Conservation (phyloP, 441 rosid genomes). For the Brassica balearica region DNA sequence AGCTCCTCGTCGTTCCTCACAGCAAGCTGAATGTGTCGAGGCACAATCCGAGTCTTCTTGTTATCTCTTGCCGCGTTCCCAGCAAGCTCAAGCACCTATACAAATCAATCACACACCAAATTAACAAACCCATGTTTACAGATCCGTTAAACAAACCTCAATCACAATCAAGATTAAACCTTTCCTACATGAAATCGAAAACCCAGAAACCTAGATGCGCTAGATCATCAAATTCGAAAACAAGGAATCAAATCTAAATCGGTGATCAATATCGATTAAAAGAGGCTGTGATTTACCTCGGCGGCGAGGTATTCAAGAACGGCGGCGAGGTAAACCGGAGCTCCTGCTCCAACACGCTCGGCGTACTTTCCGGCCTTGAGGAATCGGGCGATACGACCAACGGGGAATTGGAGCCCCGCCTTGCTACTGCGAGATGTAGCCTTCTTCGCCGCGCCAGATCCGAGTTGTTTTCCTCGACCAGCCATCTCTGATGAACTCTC, state of each 20-base stretch:
- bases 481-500: constrained; percentile 52
- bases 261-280: not conserved
- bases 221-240: not conserved
- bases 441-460: constrained; percentile 83
- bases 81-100: constrained; percentile 77
- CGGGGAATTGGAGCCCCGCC: constrained; percentile 93
- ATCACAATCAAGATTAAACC: not conserved
- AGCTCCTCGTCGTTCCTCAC: constrained; percentile 93
- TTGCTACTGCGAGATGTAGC: constrained; percentile 89
- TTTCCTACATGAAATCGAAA: not conserved
- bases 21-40: constrained; percentile 89
- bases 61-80: constrained; percentile 95
- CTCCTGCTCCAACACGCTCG: constrained; percentile 96
- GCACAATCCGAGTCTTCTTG: constrained; percentile 89
- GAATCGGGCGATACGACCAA: constrained; percentile 93
- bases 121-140: constrained; percentile 20
- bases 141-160: not conserved
- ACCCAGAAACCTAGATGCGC: constrained; percentile 4
- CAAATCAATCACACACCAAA: not conserved
- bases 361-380: constrained; percentile 97
- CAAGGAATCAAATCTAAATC: not conserved
- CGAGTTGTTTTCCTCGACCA: constrained; percentile 86
- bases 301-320: constrained; percentile 93
- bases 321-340: constrained; percentile 97
- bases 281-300: constrained; percentile 51